Percentiles rank a stretch among this genome's conserved stretches.
Conservation (phyloP, 805 yeast species). For the Hyphopichia homilentoma region DNA sequence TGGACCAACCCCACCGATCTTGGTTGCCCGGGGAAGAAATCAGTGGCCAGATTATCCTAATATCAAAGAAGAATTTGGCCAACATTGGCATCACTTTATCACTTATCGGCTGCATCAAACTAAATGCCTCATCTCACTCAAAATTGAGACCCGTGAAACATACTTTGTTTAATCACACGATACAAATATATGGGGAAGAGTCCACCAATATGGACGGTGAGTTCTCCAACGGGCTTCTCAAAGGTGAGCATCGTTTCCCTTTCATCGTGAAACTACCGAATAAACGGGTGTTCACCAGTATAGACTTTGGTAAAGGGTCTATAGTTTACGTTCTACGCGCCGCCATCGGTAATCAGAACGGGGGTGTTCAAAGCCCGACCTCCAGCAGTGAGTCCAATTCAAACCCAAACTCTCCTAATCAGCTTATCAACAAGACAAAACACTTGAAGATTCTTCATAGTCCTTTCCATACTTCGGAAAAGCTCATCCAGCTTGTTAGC, state of each 20-base stretch:
- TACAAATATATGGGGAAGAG: conserved; percentile 51
- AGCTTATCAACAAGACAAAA: conserved; percentile 18
- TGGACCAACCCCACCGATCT: conserved; percentile 71
- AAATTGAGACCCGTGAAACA: conserved; percentile 51
- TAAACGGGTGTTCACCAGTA: conserved; percentile 65
- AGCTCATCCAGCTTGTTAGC: conserved; percentile 54
- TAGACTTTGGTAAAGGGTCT: conserved; percentile 84
- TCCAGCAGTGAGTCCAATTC: conserved; percentile 6
- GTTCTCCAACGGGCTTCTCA: conserved; percentile 49
- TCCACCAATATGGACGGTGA: conserved; percentile 17
- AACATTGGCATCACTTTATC: conserved; percentile 53
- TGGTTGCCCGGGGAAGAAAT: conserved; percentile 82
- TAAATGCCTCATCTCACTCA: conserved; percentile 50
- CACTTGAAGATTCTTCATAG: conserved; percentile 20
- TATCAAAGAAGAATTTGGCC: conserved; percentile 51
- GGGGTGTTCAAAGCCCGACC: background rate
- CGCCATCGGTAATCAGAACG: conserved; percentile 25
- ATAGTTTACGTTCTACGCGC: conserved; percentile 64
- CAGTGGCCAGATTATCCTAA: conserved; percentile 58
- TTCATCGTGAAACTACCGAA: conserved; percentile 79
- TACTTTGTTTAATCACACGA: conserved; percentile 54
- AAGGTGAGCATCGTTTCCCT: conserved; percentile 87
- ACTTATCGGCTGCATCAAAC: conserved; percentile 53
- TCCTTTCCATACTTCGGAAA: conserved; percentile 48
- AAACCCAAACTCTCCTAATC: conserved; percentile 6